Evolutionary conservation across 73 alveolate species (phyloP).

Genomic region (Symbiodinium pilosum): DNA sequence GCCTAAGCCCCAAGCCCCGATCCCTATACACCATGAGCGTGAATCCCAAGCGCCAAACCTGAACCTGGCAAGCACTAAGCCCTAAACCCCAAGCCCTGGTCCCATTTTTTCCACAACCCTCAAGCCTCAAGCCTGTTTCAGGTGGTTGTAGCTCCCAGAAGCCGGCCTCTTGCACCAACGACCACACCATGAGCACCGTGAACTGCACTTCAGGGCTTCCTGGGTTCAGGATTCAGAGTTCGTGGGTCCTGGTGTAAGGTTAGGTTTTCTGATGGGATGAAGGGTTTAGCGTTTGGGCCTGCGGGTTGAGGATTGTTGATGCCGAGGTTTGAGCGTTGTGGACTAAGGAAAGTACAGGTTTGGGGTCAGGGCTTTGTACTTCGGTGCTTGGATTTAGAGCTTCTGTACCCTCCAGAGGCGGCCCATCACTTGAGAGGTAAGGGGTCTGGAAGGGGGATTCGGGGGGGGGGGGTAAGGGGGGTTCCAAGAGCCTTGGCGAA

Average conservation of each 20-base stretch:
- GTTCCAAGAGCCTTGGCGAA: too few species aligned
- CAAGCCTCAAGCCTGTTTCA: background rate
- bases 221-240: too few species aligned
- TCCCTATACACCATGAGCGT: background rate
- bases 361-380: background rate
- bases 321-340: background rate
- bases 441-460: too few species aligned
- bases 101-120: too few species aligned
- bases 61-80: too few species aligned
- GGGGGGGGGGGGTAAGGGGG: too few species aligned
- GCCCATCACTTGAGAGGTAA: too few species aligned
- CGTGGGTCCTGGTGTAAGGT: background rate
- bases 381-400: too few species aligned
- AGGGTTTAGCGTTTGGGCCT: background rate
- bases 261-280: background rate
- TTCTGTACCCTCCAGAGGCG: too few species aligned
- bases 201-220: background rate
- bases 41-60: background rate
- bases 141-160: constrained; percentile 5
- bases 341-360: background rate
- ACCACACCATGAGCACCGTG: background rate
- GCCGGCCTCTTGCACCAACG: background rate
- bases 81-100: too few species aligned
- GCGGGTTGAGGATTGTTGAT: background rate
- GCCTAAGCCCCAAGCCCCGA: background rate